phyloP scores from a whole-genome alignment of 495 filamentous ascomycete genomes.

The Daldinia grandis region DNA sequence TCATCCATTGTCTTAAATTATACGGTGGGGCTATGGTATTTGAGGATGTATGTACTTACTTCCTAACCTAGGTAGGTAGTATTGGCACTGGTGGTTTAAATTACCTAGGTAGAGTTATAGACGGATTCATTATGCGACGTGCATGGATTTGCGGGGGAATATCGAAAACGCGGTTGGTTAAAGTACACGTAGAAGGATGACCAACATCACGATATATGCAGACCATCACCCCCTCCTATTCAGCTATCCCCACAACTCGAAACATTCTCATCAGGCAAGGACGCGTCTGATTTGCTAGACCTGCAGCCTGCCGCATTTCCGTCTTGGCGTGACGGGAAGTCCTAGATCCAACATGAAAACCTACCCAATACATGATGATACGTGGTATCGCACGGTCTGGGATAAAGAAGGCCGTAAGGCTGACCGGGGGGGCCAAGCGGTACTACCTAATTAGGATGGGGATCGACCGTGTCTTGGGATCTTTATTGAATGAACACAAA shows the following conservation, averaged over 20 bases:
- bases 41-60: background rate
- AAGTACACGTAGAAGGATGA: background rate
- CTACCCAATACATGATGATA: background rate
- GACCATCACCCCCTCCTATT: background rate
- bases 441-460: background rate
- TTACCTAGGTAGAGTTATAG: no score
- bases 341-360: background rate
- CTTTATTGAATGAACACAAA: background rate
- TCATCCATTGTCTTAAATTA: background rate
- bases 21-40: background rate
- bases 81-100: background rate
- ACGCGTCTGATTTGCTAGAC: background rate
- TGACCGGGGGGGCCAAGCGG: background rate
- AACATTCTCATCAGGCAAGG: background rate
- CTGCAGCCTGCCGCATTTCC: background rate
- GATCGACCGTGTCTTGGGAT: background rate
- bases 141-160: background rate
- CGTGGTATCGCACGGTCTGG: background rate
- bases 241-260: background rate
- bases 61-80: no score
- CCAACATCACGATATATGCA: background rate
- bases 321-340: background rate
- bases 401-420: background rate
- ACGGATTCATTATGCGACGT: background rate
- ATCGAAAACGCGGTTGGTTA: background rate